A percentile compares a stretch with the other conserved stretches of the same genome.
Evolutionary conservation across 192 early-diverging fungal species (phyloP).

Genomic region (Piromyces finnis): DNA sequence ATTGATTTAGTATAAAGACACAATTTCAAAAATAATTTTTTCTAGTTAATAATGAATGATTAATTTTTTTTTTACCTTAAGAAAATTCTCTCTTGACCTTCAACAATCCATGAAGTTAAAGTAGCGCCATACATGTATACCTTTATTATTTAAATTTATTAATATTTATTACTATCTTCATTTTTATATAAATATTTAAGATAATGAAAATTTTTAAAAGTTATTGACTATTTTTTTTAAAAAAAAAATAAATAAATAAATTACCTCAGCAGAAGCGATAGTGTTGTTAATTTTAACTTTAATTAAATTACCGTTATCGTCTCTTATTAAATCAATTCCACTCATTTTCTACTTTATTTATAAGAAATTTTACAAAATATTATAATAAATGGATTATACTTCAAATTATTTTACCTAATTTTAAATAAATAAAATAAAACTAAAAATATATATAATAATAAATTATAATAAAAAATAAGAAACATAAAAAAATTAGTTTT

Average conservation of each 20-base stretch:
- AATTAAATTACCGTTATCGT: not conserved
- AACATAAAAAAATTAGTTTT: too few relatives aligned
- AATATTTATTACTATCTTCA: too few relatives aligned
- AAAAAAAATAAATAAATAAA: too few relatives aligned
- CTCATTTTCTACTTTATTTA: not conserved
- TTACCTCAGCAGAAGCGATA: not conserved
- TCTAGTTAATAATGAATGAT: too few relatives aligned
- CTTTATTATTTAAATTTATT: not conserved
- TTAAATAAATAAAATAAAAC: not conserved
- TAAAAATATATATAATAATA: too few relatives aligned
- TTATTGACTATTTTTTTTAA: too few relatives aligned
- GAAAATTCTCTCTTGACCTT: slow-evolving; percentile 65
- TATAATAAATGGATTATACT: not conserved
- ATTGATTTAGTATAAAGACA: too few relatives aligned
- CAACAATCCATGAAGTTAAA: slow-evolving; percentile 70
- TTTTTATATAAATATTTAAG: too few relatives aligned
- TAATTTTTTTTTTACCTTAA: slow-evolving; percentile 43
- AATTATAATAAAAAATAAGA: too few relatives aligned
- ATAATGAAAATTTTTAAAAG: too few relatives aligned
- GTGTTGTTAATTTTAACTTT: not conserved
- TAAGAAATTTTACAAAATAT: too few relatives aligned
- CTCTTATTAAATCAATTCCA: not conserved
- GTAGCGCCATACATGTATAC: slow-evolving; percentile 64
- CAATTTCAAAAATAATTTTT: too few relatives aligned
- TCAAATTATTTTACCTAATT: not conserved